Evolutionary conservation across 2,329 filamentous ascomycete genomes (phyloP), one percentile per base, ranked within the genome.

Genomic region (Aspergillaceae sp.): DNA sequence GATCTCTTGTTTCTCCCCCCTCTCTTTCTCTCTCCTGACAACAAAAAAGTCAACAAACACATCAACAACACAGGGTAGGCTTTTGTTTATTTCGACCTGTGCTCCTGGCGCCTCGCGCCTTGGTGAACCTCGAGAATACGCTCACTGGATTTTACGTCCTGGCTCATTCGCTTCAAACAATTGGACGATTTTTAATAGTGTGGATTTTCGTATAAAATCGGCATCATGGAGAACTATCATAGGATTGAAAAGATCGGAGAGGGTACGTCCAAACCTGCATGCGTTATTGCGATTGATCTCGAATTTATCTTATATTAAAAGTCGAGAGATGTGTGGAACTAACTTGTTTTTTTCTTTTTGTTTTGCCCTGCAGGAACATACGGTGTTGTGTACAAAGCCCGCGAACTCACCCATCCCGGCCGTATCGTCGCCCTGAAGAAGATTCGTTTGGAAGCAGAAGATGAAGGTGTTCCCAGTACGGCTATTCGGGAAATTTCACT

Each of bases 181-280:
- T 11, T 30, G 40, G 9, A 42, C 29, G 40, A 45, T 34, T 40
- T 35, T 35, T 47, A 54, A 34, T 37, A 7, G 36, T 10, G 27
- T 37, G 7, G 37, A 32, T 29, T 28, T 28, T 26, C 11, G 36
- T 41, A 40, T 45, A 37, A 26, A 29, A 33, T 29, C 26, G 42
- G 32, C 48, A 66, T 50, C 56, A 94, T 95, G 89, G 88, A 95
- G 70, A 94, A 94, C 72, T 95, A 95, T 69, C 87, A 94, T 72
- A 94, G 94, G 74, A 79, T 95, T 62, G 89, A 95, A 74, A 95
- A 95, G 77, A 89, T 95, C 62, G 89, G 89, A 69, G 89, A 95
- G 80, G 89, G 89, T 92, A 73, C 59, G 78, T 42, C 11, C 10
- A 7, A 42, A 42, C n/a, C 29, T 40, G 36, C 29, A 44, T 10